Base-by-base conservation (phyloP, 1,284 basidiomycete species). In the Fomitopsis schrenkii region DNA sequence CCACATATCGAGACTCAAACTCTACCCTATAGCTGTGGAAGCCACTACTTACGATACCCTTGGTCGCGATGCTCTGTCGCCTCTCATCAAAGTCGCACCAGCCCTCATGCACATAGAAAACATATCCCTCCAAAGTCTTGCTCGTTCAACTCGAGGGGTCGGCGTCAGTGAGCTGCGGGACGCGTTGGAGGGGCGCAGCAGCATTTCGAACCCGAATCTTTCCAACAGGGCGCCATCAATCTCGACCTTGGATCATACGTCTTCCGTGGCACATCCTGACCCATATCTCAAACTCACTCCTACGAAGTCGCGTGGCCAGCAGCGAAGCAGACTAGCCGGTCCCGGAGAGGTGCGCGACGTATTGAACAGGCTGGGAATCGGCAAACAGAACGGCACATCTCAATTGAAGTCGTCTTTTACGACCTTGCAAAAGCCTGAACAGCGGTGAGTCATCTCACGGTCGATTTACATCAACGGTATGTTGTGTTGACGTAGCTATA, bases 71-170 rank as follows among this genome's bases (percentile, higher is more conserved):
- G 86, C 85, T 30, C 76, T 86, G 52, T 85, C 88, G 1, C 85
- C 90, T 4, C 80, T 93, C 56, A 81, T 92, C 62, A 91, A 88
- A 71, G 84, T 94, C 40, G 89, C 91, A 2, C 91, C 90, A 45
- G 86, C 88, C 15, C 77, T 95, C 61, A 95, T 94, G 92, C 89
- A 91, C 63, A 91, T 93, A 62, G 91, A 94, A 64, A 95, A 95
- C 72, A 78, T 91, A 28, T 95, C 93, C 4, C 79, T 93, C 57
- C 89, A 91, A 70, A 93, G 90, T 66, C 77, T 95, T 59, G 83
- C 87, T 40, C 84, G 90, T 55, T 90, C 90, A 5, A 82, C 85
- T 8, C 82, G 87, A 64, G 87, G 87, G 2, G 86, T 95, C 9
- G 94, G 94, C 33, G 93, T 96, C 14, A 87, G 84, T 1, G 93